Evolutionary conservation across 2,329 filamentous ascomycete genomes (phyloP).

Genomic region (Pseudogymnoascus sp.): DNA sequence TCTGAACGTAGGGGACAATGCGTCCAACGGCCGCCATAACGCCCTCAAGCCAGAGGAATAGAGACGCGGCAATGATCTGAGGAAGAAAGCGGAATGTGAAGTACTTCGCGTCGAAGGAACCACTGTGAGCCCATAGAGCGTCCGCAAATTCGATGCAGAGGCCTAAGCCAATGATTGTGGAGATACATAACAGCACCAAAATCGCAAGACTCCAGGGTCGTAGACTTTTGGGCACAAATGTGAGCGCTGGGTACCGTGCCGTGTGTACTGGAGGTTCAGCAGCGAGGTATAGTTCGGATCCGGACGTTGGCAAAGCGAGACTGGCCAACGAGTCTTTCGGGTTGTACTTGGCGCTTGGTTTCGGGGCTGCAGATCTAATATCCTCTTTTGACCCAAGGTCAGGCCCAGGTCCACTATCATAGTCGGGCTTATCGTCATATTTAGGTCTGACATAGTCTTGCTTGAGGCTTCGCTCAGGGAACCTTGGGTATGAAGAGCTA

Average conservation of each 20-base stretch:
- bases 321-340: conserved; percentile 1
- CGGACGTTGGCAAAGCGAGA: neutral
- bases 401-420: neutral
- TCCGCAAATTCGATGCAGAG: conserved; percentile 65
- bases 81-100: conserved; percentile 84
- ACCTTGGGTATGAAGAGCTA: neutral
- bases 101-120: conserved; percentile 64
- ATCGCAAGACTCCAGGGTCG: conserved; percentile 55
- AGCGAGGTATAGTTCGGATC: conserved; percentile 39
- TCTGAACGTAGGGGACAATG: conserved; percentile 67
- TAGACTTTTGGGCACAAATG: conserved; percentile 64
- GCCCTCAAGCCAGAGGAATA: conserved; percentile 71
- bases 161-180: conserved; percentile 65
- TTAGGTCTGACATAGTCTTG: neutral
- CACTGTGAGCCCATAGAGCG: conserved; percentile 48
- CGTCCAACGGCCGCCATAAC: conserved; percentile 68
- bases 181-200: conserved; percentile 52
- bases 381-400: neutral
- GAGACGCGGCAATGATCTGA: conserved; percentile 61
- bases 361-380: neutral
- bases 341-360: neutral
- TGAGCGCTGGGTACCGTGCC: conserved; percentile 45
- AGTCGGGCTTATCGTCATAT: neutral
- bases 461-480: neutral
- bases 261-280: conserved; percentile 36